Base-by-base conservation (phyloP, 202 grass and related monocot species). In the Tripidium arundinaceum region DNA sequence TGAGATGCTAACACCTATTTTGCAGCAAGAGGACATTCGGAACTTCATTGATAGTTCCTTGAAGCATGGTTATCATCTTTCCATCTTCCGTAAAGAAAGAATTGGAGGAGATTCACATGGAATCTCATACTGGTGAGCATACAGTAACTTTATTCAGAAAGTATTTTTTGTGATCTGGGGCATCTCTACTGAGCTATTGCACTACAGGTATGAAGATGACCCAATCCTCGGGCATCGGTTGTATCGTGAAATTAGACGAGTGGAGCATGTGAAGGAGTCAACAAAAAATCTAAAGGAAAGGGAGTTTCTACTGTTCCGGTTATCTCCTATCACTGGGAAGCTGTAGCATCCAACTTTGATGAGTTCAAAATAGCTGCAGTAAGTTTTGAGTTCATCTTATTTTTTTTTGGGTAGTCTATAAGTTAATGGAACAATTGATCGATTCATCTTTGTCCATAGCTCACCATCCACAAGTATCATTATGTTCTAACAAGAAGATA, bases 11-110 rank as follows among this genome's bases (percentile, higher is more conserved):
- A 7, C 52, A 75, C 76, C 37, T 81, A 71, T 49, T 90, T 89
- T 90, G 77, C 90, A 99, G 96, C 96, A 99, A 99, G 96, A 99
- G 75, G 96, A 99, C 74, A 91, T 96, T 83, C 73, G 92, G 47
- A 99, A 87, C 88, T 91, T 88, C 76, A 96, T 99, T 76, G 96
- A 99, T 37, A 82, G 87, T 88, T 93, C 89, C 38, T 65, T 99
- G 78, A 99, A 99, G 81, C 85, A 62, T 52, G 96, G 92, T 7
- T 74, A 82, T 73, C 84, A 90, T 33, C 88, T 96, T 75, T 90
- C 70, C 42, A 87, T 84, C 38, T 99, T 99, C 62, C 96, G 96
- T 65, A 99, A 99, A 93, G 92, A 91, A 76, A 85, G 96, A 63
- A 75, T 96, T 75, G 96, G 96, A 29, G 92, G 96, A n/a, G 92